Evolutionary conservation across 2,329 filamentous ascomycete species (phyloP).

Genomic region (Alternaria ethzedia): DNA sequence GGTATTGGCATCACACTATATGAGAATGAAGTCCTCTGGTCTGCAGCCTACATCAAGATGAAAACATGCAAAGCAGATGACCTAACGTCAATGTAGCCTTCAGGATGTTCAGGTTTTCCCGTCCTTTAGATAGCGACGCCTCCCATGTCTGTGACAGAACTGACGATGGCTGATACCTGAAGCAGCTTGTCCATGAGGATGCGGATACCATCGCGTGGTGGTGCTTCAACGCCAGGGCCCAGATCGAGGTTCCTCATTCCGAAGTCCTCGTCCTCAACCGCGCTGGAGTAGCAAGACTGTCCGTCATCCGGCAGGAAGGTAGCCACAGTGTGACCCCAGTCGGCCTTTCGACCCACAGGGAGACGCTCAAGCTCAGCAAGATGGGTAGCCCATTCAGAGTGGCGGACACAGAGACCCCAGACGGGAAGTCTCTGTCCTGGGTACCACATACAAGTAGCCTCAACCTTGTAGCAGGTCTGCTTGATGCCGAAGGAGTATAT

Average conservation of each 20-base stretch:
- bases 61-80: background rate
- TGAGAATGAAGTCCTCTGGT: background rate
- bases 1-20: background rate
- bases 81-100: background rate
- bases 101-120: background rate
- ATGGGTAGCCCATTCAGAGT: slow-evolving; percentile 37
- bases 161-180: slow-evolving; percentile 35
- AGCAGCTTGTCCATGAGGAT: slow-evolving; percentile 32
- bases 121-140: slow-evolving; percentile 3
- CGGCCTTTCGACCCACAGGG: slow-evolving; percentile 24
- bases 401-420: slow-evolving; percentile 42
- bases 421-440: slow-evolving; percentile 23
- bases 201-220: slow-evolving; percentile 27
- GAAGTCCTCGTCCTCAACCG: slow-evolving; percentile 13
- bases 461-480: slow-evolving; percentile 36
- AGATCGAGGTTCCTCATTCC: slow-evolving; percentile 9
- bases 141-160: slow-evolving; percentile 10
- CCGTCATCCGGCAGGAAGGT: slow-evolving; percentile 41
- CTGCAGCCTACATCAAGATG: background rate
- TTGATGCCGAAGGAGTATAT: slow-evolving; percentile 40
- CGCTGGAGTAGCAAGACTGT: slow-evolving; percentile 7
- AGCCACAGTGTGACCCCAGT: slow-evolving; percentile 28
- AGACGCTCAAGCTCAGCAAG: slow-evolving; percentile 37
- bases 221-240: background rate
- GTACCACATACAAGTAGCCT: slow-evolving; percentile 39